Percentiles rank a stretch among this genome's conserved stretches.
These are phyloP conservation scores for Saccharomyces mikatae DNA, from an alignment of 805 yeast species.

Conservation along the genomic window DNA sequence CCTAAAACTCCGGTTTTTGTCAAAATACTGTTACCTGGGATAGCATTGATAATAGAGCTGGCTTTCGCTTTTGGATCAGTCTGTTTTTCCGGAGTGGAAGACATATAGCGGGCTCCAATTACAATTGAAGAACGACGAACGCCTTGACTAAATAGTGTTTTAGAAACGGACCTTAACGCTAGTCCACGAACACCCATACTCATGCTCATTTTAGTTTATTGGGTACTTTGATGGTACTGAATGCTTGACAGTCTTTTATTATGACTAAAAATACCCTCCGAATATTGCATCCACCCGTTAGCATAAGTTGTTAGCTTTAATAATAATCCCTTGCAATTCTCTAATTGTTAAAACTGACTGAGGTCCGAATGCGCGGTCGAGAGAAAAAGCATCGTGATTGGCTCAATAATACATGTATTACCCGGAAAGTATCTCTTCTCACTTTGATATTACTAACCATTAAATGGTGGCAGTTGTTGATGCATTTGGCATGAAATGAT, in stretches of 20 bases:
- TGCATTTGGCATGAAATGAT: too few relatives aligned
- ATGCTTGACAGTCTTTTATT: neutral
- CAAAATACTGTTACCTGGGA: slow-evolving; percentile 83
- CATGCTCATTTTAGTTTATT: neutral
- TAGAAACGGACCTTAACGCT: slow-evolving; percentile 21
- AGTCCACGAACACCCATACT: slow-evolving; percentile 27
- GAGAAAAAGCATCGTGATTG: neutral
- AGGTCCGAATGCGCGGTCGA: neutral
- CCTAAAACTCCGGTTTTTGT: slow-evolving; percentile 94
- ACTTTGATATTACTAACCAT: too few relatives aligned
- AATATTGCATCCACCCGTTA: neutral
- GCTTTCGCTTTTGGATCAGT: slow-evolving; percentile 92
- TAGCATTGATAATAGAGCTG: slow-evolving; percentile 74
- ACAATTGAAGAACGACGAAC: slow-evolving; percentile 20
- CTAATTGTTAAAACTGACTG: neutral
- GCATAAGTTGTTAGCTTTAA: neutral
- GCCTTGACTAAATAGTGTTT: slow-evolving; percentile 18
- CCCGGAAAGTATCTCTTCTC: too few relatives aligned
- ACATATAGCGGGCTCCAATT: slow-evolving; percentile 57
- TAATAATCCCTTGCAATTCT: neutral
- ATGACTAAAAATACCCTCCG: neutral
- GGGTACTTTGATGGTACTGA: neutral
- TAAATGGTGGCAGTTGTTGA: neutral
- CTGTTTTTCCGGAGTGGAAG: slow-evolving; percentile 41
- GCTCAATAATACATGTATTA: neutral